phyloP scores from a whole-genome alignment of 2,329 filamentous ascomycete genomes.

The Lomentospora prolificans region DNA sequence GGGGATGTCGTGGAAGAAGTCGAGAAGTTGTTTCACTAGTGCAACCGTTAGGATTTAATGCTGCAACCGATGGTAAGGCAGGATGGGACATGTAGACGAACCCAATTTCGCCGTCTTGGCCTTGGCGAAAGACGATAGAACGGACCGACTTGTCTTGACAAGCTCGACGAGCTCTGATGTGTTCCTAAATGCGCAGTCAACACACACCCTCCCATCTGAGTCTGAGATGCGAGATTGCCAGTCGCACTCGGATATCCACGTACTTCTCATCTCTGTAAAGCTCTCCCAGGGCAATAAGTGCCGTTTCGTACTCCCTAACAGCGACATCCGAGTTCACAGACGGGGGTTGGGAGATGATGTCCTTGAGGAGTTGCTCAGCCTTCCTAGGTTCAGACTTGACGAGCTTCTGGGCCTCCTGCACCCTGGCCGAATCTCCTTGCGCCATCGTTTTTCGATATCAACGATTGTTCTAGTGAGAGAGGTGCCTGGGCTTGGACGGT shows the following conservation, averaged over 20 bases:
- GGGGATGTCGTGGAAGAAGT: conserved; percentile 88
- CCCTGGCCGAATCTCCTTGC: conserved; percentile 50
- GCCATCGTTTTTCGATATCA: conserved; percentile 32
- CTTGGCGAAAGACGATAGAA: conserved; percentile 94
- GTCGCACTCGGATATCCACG: conserved; percentile 28
- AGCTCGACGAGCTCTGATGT: conserved; percentile 67
- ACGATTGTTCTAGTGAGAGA: not conserved
- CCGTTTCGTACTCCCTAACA: conserved; percentile 82
- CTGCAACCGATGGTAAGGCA: not conserved
- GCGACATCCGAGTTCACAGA: conserved; percentile 75
- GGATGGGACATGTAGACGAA: conserved; percentile 34
- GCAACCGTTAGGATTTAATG: not conserved
- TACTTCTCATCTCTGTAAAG: conserved; percentile 84
- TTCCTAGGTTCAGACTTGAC: conserved; percentile 71
- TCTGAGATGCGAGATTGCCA: too few species aligned
- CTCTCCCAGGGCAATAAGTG: conserved; percentile 80
- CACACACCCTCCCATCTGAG: not conserved
- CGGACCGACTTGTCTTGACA: conserved; percentile 79
- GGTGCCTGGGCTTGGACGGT: not conserved
- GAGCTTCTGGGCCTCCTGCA: conserved; percentile 83
- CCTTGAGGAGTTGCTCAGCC: conserved; percentile 81
- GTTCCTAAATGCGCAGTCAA: conserved; percentile 1
- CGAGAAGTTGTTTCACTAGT: conserved; percentile 87
- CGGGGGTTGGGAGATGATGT: conserved; percentile 77
- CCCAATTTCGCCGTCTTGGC: conserved; percentile 97